phyloP scores from a whole-genome alignment of 352 stramenopile species.

The Discostella stelligera region DNA sequence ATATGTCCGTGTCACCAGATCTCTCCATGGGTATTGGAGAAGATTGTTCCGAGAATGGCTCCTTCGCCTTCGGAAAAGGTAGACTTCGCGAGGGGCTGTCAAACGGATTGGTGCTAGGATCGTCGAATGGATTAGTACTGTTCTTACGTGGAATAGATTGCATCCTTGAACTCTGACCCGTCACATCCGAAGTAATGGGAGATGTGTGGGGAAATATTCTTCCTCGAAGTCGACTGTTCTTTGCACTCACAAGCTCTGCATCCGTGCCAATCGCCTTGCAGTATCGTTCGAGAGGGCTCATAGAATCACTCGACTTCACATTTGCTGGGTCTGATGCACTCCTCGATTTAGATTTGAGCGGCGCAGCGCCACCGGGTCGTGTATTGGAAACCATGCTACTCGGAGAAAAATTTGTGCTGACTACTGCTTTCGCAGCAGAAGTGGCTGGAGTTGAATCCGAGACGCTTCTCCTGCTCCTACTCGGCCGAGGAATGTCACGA shows the following conservation, averaged over 20 bases:
- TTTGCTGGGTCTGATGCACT: neutral
- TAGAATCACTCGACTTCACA: neutral
- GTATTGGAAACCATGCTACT: no score
- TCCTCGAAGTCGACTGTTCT: conserved; percentile 4
- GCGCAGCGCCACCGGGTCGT: no score
- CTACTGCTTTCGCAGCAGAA: neutral
- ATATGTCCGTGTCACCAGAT: neutral
- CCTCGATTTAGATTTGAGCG: no score
- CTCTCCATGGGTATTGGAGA: conserved; percentile 16
- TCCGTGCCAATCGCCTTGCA: conserved; percentile 2
- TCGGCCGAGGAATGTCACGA: conserved; percentile 22
- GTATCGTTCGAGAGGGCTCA: conserved; percentile 10
- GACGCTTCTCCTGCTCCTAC: conserved; percentile 8
- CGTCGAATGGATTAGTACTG: conserved; percentile 4
- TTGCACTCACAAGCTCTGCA: neutral
- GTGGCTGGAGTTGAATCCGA: conserved; percentile 9
- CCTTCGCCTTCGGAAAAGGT: neutral
- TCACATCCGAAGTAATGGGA: neutral
- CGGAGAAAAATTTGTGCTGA: no score
- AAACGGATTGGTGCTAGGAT: conserved; percentile 18
- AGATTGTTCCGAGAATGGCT: conserved; percentile 21
- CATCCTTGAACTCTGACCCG: neutral
- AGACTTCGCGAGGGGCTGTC: conserved; percentile 20
- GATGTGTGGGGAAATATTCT: conserved; percentile 29
- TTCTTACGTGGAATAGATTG: neutral